These are phyloP conservation scores for Aegilops sharonensis DNA, from an alignment of 176 grass and related monocot species.

Conservation along the genomic window DNA sequence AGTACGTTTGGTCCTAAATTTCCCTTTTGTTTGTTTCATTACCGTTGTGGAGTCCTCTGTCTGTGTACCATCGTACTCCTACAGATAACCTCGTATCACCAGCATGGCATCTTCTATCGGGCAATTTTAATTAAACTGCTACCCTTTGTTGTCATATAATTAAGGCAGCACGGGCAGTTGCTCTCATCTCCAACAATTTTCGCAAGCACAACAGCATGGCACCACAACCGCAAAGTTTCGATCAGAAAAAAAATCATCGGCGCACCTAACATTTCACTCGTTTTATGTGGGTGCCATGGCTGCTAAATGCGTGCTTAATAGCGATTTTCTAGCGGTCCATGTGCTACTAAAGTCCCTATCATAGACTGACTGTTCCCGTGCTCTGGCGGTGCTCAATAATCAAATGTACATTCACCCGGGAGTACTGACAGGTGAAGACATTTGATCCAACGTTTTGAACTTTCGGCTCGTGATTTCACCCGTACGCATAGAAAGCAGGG, in stretches of 20 bases:
- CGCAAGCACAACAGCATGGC: background rate
- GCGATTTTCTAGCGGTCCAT: background rate
- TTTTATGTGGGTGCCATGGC: too few relatives aligned
- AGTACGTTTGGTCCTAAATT: background rate
- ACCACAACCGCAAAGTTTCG: background rate
- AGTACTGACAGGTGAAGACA: conserved; percentile 31
- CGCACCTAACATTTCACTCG: background rate
- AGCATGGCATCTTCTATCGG: background rate
- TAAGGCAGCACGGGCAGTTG: background rate
- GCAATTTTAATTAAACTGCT: background rate
- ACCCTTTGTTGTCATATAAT: background rate
- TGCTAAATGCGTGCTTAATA: conserved; percentile 12
- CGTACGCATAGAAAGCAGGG: background rate
- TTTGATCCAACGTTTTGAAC: conserved; percentile 13
- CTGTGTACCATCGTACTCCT: background rate
- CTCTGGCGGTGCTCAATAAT: background rate
- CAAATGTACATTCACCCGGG: background rate
- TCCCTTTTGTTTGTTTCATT: background rate
- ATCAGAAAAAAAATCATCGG: too few relatives aligned
- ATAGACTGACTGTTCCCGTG: background rate
- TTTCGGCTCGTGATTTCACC: background rate
- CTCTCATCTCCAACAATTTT: background rate
- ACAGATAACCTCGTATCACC: background rate
- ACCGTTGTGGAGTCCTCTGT: background rate
- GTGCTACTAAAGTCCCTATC: conserved; percentile 1